Evolutionary conservation across 345 rosid species (phyloP).

Genomic region (Streptanthus diversifolius): DNA sequence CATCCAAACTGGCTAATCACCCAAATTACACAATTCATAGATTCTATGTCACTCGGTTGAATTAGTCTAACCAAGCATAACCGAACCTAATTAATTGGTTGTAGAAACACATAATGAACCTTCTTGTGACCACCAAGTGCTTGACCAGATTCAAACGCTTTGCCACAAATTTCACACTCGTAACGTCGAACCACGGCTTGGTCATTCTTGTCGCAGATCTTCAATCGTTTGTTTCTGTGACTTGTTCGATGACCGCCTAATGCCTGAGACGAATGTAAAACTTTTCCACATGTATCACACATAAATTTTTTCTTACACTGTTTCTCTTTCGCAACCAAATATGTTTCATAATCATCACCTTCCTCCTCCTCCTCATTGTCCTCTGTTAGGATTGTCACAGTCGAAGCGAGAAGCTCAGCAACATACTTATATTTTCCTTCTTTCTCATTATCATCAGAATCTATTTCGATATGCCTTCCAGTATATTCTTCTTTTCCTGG

Average conservation of each 20-base stretch:
- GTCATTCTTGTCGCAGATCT: neutral
- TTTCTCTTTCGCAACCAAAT: neutral
- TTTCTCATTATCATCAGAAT: neutral
- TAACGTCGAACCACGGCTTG: neutral
- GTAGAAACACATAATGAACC: slow-evolving; percentile 17
- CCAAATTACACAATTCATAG: neutral
- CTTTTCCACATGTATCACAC: slow-evolving; percentile 53
- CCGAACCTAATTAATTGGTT: slow-evolving; percentile 1
- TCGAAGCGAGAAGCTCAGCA: neutral
- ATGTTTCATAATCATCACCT: neutral
- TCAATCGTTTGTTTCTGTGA: slow-evolving; percentile 41
- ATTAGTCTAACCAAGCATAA: neutral
- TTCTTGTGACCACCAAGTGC: slow-evolving; percentile 38
- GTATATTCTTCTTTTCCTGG: slow-evolving; percentile 3
- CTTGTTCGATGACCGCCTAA: slow-evolving; percentile 68
- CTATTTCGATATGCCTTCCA: neutral
- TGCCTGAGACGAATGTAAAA: slow-evolving; percentile 58
- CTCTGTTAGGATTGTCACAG: neutral
- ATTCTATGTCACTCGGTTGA: neutral
- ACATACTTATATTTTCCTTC: neutral
- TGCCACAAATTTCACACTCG: slow-evolving; percentile 16
- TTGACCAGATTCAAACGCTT: slow-evolving; percentile 28
- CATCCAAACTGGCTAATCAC: neutral
- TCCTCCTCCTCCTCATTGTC: slow-evolving; percentile 11
- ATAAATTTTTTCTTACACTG: slow-evolving; percentile 21